Percentiles rank a stretch among this genome's conserved stretches.
Evolutionary conservation across 768 basidiomycete species (phyloP).

Genomic region (Tubosaeta brunneosetosa): DNA sequence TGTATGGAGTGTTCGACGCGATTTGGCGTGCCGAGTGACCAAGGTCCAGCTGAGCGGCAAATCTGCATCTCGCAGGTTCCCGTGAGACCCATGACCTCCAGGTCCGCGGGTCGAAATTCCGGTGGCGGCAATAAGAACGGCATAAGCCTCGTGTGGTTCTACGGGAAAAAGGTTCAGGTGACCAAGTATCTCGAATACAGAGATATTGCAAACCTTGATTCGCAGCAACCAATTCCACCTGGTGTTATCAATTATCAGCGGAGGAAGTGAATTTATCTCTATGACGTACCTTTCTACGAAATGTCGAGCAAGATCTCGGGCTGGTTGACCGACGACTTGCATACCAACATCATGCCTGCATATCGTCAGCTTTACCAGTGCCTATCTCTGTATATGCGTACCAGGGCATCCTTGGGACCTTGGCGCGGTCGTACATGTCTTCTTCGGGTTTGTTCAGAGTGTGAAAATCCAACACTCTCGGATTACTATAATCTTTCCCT

Average conservation of each 20-base stretch:
- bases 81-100: conserved; percentile 74
- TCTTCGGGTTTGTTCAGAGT: conserved; percentile 85
- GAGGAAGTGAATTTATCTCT: neutral
- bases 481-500: conserved; percentile 97
- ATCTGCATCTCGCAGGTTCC: conserved; percentile 98
- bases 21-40: conserved; percentile 90
- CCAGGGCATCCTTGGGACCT: conserved; percentile 96
- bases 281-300: conserved; percentile 77
- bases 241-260: conserved; percentile 3
- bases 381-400: conserved; percentile 31
- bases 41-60: conserved; percentile 90
- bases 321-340: conserved; percentile 95
- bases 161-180: neutral
- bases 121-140: conserved; percentile 92
- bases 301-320: conserved; percentile 89
- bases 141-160: conserved; percentile 92
- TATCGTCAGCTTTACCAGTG: neutral
- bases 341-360: conserved; percentile 92
- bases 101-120: conserved; percentile 80
- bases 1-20: conserved; percentile 89
- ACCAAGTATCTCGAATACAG: neutral
- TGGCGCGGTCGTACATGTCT: conserved; percentile 91
- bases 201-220: conserved; percentile 65
- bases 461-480: conserved; percentile 81
- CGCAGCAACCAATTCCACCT: conserved; percentile 95